These are phyloP conservation scores for Xylaria sp. DNA, from an alignment of 2,329 filamentous ascomycete genomes.

Conservation along the genomic window DNA sequence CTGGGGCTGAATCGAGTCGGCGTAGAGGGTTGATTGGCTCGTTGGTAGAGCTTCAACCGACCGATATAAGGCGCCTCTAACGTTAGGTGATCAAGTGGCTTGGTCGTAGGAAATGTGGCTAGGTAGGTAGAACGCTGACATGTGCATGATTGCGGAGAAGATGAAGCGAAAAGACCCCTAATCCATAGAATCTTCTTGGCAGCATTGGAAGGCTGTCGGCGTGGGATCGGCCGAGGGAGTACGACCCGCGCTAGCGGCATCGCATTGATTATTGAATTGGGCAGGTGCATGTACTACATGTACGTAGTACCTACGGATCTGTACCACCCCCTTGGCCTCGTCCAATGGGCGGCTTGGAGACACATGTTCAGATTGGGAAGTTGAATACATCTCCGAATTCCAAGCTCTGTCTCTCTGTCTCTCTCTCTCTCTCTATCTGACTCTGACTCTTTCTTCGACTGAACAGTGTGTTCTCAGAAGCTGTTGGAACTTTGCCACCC, in stretches of 20 bases:
- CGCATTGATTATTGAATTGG: neutral
- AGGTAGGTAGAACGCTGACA: too few relatives aligned
- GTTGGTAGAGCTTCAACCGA: too few relatives aligned
- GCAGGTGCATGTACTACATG: too few relatives aligned
- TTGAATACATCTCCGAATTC: slow-evolving; percentile 20
- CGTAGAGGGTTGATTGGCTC: too few relatives aligned
- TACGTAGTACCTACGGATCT: too few relatives aligned
- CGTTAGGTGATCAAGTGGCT: too few relatives aligned
- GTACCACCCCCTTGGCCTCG: neutral
- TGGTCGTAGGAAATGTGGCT: too few relatives aligned
- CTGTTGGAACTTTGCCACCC: slow-evolving; percentile 20
- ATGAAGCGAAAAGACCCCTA: too few relatives aligned
- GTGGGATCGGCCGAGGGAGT: neutral
- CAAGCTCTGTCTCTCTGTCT: neutral
- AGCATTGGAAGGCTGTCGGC: neutral
- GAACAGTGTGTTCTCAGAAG: slow-evolving; percentile 35
- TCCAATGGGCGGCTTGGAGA: neutral
- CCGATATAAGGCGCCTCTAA: too few relatives aligned
- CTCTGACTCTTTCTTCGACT: neutral
- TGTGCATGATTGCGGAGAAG: too few relatives aligned
- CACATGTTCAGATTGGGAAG: neutral
- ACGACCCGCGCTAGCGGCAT: neutral
- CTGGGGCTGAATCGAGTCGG: too few relatives aligned
- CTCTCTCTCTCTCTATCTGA: neutral
- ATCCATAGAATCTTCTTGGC: neutral